Base-by-base conservation (phyloP, 306 rosid genomes). In the Gillenia trifoliata region DNA sequence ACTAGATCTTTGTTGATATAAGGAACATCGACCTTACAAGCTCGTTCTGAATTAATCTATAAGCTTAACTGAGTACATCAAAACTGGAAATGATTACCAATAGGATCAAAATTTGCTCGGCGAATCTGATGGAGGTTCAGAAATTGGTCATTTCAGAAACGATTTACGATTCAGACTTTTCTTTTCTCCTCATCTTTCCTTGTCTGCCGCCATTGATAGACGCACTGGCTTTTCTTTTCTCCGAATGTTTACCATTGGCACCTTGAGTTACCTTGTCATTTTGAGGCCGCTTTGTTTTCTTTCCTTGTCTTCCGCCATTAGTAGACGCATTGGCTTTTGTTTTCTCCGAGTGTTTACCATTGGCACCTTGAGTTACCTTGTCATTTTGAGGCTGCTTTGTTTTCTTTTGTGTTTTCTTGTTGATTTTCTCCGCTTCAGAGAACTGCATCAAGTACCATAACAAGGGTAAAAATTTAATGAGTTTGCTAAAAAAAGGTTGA, bases 401-500 rank as follows among this genome's bases (percentile, higher is more conserved):
- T 83, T 80, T 71, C 38, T 30, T 68, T n/a, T 41, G 41, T 17
- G 25, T 43, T 74, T 80, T 74, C 56, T 71, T 81, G 9, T 38
- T 34, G 28, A 64, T 70, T 70, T 61, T 55, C 26, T 74, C 78
- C 45, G 78, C 79, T 73, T 75, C 79, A 34, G 71, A 54, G 74
- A 78, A 57, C 98, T 89, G 88, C 82, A 86, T 19, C 28, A 75
- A 56, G 64, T 29, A 73, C 47, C 49, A 78, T 59, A 50, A 63
- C 73, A 63, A 56, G 33, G 56, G 16, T 36, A 20, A 11, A 72
- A 50, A 38, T 23, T 57, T 20, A 3, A 56, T 25, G 49, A 38
- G 47, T 60, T 40, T 11, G 59, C 55, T 9, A 40, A 11, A 41
- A 16, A 13, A 13, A 36, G 15, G 41, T 20, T 29, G 66, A 47